phyloP scores from a whole-genome alignment of 371 early-diverging fungal genomes.

The Catenaria anguillulae region DNA sequence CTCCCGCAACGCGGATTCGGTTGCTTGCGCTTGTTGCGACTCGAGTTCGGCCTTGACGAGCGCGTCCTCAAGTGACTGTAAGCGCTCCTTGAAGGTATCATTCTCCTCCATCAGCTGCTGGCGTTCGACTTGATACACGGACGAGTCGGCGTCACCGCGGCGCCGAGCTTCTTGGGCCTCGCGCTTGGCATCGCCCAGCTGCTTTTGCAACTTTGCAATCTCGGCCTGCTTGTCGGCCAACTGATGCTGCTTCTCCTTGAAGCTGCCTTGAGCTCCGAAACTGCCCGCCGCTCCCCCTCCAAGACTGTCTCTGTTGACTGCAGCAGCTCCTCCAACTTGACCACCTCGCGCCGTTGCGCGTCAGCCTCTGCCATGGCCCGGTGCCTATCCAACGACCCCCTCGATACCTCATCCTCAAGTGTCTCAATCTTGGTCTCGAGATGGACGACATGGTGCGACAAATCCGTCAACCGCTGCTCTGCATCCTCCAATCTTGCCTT shows the following conservation, averaged over 20 bases:
- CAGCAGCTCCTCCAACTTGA: conserved; percentile 12
- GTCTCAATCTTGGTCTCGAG: background rate
- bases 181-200: background rate
- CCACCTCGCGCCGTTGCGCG: conserved; percentile 10
- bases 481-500: background rate
- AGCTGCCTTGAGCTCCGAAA: conserved; percentile 18
- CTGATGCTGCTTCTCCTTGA: conserved; percentile 19
- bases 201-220: background rate
- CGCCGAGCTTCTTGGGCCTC: background rate
- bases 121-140: background rate
- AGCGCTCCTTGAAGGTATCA: background rate
- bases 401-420: too few species aligned
- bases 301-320: conserved; percentile 15
- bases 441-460: background rate
- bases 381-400: background rate
- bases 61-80: conserved; percentile 13
- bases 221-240: conserved; percentile 22
- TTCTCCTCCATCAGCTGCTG: background rate
- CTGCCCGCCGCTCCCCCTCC: conserved; percentile 15
- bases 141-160: background rate
- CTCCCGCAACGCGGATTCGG: conserved; percentile 17
- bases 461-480: background rate
- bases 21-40: conserved; percentile 16
- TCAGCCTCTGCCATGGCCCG: background rate
- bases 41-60: conserved; percentile 22